Conservation (phyloP, 306 rosid genomes). For the Glycine tomentella region DNA sequence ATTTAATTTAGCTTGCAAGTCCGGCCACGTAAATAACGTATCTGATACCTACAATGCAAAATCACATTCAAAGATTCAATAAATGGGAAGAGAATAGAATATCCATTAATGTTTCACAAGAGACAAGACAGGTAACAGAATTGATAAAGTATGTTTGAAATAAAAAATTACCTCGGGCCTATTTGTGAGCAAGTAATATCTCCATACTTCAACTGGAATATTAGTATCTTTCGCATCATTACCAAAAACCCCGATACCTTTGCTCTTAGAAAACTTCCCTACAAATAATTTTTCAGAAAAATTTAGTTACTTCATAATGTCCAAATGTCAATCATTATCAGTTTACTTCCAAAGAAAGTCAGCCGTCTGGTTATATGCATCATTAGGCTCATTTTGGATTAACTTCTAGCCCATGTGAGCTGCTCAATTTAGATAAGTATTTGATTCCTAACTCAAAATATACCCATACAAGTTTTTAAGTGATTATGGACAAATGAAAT, state of each 20-base stretch:
- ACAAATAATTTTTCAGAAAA: slow-evolving; percentile 17
- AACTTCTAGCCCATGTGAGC: background rate
- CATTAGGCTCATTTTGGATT: background rate
- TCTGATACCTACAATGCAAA: slow-evolving; percentile 75
- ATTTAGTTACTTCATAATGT: slow-evolving; percentile 19
- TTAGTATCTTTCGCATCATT: slow-evolving; percentile 93
- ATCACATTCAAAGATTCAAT: slow-evolving; percentile 30
- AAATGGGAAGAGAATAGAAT: slow-evolving; percentile 29
- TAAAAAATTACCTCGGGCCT: slow-evolving; percentile 86
- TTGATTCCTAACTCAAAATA: background rate
- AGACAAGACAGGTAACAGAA: slow-evolving; percentile 17
- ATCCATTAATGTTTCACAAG: slow-evolving; percentile 21
- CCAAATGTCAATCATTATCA: slow-evolving; percentile 37
- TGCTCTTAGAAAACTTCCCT: slow-evolving; percentile 98
- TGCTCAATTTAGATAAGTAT: background rate
- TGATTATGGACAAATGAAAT: background rate
- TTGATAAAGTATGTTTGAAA: background rate
- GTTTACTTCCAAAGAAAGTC: background rate
- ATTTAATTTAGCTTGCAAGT: slow-evolving; percentile 93
- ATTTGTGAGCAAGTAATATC: slow-evolving; percentile 93
- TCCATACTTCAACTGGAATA: slow-evolving; percentile 97
- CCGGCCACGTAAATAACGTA: slow-evolving; percentile 90
- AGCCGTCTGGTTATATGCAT: slow-evolving; percentile 27
- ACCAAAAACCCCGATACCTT: slow-evolving; percentile 94
- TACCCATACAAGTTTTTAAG: background rate